A percentile compares a stretch with the other conserved stretches of the same genome.
phyloP scores from a whole-genome alignment of 148 eudicot genomes.

The Fagopyrum tataricum region DNA sequence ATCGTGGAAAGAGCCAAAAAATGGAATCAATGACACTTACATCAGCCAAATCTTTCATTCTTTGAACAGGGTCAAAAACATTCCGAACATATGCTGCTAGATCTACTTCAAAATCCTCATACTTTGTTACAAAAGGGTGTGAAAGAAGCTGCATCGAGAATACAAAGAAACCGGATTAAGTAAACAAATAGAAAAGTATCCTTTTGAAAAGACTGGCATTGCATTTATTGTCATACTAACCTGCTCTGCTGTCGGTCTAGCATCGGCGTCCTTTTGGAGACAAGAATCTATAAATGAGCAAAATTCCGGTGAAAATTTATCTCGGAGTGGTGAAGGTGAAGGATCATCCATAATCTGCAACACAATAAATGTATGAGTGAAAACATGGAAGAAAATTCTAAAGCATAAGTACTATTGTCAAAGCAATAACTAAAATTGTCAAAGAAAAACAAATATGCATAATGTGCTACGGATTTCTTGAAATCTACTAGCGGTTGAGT shows the following conservation, averaged over 20 bases:
- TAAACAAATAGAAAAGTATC: background rate
- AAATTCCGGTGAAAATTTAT: constrained; percentile 69
- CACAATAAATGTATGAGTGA: background rate
- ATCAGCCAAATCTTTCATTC: constrained; percentile 89
- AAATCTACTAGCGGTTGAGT: background rate
- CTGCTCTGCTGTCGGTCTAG: constrained; percentile 90
- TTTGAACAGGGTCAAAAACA: constrained; percentile 79
- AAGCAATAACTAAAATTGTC: background rate
- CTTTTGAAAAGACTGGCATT: background rate
- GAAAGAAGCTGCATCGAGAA: constrained; percentile 67
- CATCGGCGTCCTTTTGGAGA: constrained; percentile 67
- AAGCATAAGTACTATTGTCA: background rate
- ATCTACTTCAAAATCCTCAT: constrained; percentile 53
- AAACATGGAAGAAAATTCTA: background rate
- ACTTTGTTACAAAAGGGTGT: constrained; percentile 71
- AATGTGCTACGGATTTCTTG: background rate
- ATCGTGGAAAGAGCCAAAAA: background rate
- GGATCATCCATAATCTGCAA: constrained; percentile 89
- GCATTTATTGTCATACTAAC: constrained; percentile 25
- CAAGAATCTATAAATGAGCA: constrained; percentile 84
- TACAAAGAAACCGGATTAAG: constrained; percentile 1
- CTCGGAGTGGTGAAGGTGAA: constrained; percentile 66
- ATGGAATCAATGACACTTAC: constrained; percentile 33
- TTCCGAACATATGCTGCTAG: constrained; percentile 60
- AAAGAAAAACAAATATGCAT: background rate